Evolutionary conservation across 495 filamentous ascomycete genomes (phyloP).

Genomic region (Trichocladium uniseriatum): DNA sequence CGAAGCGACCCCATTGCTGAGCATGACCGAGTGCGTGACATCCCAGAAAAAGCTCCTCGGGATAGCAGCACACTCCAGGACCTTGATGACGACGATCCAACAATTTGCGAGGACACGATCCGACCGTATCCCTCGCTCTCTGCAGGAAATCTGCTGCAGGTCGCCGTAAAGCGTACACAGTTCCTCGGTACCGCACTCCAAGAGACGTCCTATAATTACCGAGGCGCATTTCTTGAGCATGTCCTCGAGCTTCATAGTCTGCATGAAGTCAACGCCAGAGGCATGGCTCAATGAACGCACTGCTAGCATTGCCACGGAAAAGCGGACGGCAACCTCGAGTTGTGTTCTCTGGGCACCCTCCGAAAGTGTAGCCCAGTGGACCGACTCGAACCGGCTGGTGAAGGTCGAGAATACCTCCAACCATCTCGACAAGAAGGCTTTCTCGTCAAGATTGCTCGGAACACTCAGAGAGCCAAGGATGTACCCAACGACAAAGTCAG

Average conservation of each 20-base stretch:
- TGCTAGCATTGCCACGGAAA: slow-evolving; percentile 16
- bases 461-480: slow-evolving; percentile 31
- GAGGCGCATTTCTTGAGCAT: slow-evolving; percentile 31
- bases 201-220: slow-evolving; percentile 33
- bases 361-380: slow-evolving; percentile 6
- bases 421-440: slow-evolving; percentile 36
- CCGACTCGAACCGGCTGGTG: slow-evolving; percentile 25
- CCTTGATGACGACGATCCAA: slow-evolving; percentile 56
- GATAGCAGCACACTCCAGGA: slow-evolving; percentile 41
- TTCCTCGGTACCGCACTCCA: slow-evolving; percentile 38
- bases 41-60: slow-evolving; percentile 49
- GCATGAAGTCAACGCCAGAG: slow-evolving; percentile 18
- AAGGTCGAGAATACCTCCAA: slow-evolving; percentile 37
- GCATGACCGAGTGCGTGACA: slow-evolving; percentile 42
- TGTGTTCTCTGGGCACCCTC: slow-evolving; percentile 4
- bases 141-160: slow-evolving; percentile 41
- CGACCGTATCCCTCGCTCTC: slow-evolving; percentile 58
- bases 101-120: slow-evolving; percentile 50
- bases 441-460: slow-evolving; percentile 18
- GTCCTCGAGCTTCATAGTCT: slow-evolving; percentile 34
- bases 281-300: slow-evolving; percentile 26
- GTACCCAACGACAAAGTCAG: slow-evolving; percentile 35
- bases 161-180: slow-evolving; percentile 56
- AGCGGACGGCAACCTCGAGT: slow-evolving; percentile 12
- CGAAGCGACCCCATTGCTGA: slow-evolving; percentile 22